These are phyloP conservation scores for Aspergillus bridgeri DNA, from an alignment of 495 filamentous ascomycete species.

Conservation along the genomic window DNA sequence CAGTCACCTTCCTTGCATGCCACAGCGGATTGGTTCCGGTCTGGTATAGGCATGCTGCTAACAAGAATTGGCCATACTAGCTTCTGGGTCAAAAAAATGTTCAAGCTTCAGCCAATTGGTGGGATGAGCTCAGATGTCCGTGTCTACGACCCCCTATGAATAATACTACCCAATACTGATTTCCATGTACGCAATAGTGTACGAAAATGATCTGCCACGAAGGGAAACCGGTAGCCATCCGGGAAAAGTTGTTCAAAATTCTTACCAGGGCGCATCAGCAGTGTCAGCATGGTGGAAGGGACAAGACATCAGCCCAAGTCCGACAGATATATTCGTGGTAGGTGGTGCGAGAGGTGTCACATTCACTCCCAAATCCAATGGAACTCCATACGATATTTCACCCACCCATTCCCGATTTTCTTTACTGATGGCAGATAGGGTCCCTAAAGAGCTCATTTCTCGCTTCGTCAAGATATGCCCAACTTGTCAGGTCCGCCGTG, in stretches of 20 bases:
- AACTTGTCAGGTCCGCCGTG: constrained; percentile 47
- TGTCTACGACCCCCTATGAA: not conserved
- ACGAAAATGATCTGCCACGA: constrained; percentile 54
- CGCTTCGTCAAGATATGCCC: constrained; percentile 57
- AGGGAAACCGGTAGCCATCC: constrained; percentile 58
- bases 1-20: not conserved
- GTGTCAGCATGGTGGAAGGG: constrained; percentile 57
- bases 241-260: constrained; percentile 55
- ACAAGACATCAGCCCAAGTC: constrained; percentile 58
- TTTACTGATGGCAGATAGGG: constrained; percentile 33
- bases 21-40: constrained; percentile 3
- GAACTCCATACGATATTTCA: not conserved
- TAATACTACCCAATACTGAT: constrained; percentile 11
- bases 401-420: not conserved
- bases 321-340: constrained; percentile 58
- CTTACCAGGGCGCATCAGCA: constrained; percentile 55
- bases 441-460: constrained; percentile 56
- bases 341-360: constrained; percentile 5
- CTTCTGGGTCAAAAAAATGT: constrained; percentile 63
- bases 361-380: not conserved
- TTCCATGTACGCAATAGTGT: constrained; percentile 18
- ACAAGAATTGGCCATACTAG: constrained; percentile 23
- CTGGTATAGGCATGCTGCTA: not conserved
- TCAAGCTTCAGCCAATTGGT: constrained; percentile 46
- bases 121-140: constrained; percentile 34